A percentile compares a stretch with the other conserved stretches of the same genome.
phyloP scores from a whole-genome alignment of 2,329 filamentous ascomycete genomes.

The Bipolaris oryzae region DNA sequence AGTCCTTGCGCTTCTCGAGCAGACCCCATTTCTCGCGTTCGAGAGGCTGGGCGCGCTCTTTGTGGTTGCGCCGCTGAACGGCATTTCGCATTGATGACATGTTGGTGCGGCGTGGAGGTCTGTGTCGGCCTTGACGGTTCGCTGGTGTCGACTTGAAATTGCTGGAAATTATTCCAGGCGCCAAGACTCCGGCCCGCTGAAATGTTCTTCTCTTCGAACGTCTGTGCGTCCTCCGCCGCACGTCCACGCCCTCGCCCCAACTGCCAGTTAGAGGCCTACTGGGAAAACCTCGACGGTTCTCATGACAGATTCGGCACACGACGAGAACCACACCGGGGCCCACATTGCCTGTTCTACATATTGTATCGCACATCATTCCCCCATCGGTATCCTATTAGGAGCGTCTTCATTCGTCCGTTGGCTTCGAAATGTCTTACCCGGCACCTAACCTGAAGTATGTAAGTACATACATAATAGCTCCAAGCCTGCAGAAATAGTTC shows the following conservation, averaged over 20 bases:
- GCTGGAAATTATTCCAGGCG: constrained; percentile 12
- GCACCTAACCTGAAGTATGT: too few relatives aligned
- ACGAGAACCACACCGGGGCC: too few relatives aligned
- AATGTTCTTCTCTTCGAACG: background rate
- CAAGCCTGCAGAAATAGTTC: too few relatives aligned
- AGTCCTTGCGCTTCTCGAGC: constrained; percentile 93
- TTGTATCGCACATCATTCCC: too few relatives aligned
- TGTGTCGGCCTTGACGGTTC: background rate
- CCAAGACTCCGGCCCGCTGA: constrained; percentile 8
- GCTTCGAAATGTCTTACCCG: too few relatives aligned
- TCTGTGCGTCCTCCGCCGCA: background rate
- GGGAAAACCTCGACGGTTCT: too few relatives aligned
- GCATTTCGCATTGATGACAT: constrained; percentile 48
- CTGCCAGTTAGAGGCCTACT: too few relatives aligned
- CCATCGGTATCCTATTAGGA: too few relatives aligned
- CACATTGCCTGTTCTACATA: too few relatives aligned
- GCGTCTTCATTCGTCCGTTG: too few relatives aligned
- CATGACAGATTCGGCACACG: too few relatives aligned
- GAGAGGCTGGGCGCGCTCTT: constrained; percentile 84
- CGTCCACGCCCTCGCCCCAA: background rate
- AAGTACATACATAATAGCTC: too few relatives aligned
- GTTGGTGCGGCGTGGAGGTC: constrained; percentile 9
- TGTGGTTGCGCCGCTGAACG: constrained; percentile 78
- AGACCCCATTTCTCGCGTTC: constrained; percentile 87
- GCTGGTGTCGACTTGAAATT: background rate